Evolutionary conservation across 768 basidiomycete genomes (phyloP), one percentile per base, ranked within the genome.

Genomic region (Cystobasidium ongulense): DNA sequence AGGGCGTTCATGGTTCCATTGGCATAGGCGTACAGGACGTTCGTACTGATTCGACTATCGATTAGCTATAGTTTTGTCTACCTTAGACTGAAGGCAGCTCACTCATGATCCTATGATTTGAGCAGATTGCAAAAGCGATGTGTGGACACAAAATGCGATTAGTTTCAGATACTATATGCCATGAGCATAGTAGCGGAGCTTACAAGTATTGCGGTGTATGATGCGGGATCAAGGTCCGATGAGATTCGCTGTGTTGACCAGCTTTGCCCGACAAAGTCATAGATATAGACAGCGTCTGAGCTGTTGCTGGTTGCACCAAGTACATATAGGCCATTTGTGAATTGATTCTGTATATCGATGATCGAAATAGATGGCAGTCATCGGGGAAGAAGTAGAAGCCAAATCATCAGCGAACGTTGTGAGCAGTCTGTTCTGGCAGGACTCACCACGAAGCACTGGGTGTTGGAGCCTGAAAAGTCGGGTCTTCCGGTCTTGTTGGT

Each of bases 321-420:
- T 13, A 71, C 68, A 29, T 71, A 71, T n/a, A 71, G 54, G 33
- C 68, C 68, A 59, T 71, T 71, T 38, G 68, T 71, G 54, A 71
- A 71, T 59, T 71, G 68, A 59, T 71, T 71, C 68, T 61, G 33
- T 4, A 33, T 4, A n/a, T 17, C 43, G 21, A 53, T 11, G 27
- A 50, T 8, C 46, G 23, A 15, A 29, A 64, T 64, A 33, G 65
- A 15, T 23, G 5, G 65, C 36, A 29, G 17, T 21, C 17, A 67
- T 46, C 38, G 63, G 27, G 33, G 33, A 64, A 64, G 62, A 54
- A 54, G 11, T 5, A 59, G 33, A 59, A 59, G 52, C 25, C 11
- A 31, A 35, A 23, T 27, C 27, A 59, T 27, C 25, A 27, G 29
- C 23, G 25, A 10, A 29, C 2, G 13, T 27, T 10, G 25, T 5